Base-by-base conservation (phyloP, 1,284 basidiomycete genomes). In the Malassezia caprae region DNA sequence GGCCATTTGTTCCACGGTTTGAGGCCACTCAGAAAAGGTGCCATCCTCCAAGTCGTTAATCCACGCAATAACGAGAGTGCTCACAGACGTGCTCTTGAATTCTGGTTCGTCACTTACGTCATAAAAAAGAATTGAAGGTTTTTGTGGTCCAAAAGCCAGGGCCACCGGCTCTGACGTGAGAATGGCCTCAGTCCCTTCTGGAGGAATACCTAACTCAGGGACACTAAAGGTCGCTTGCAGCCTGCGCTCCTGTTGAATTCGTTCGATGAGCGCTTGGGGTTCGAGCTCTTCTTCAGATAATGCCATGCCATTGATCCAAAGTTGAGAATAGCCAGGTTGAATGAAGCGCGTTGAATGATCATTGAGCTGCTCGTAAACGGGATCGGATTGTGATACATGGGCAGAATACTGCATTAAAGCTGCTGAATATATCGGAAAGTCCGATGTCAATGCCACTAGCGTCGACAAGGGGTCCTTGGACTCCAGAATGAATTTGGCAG, bases 41-140 rank as follows among this genome's bases (percentile, higher is more conserved):
- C 96, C 91, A 59, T 83, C 86, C 76, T 88, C 85, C 23, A 96
- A 76, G 75, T 96, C 85, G 75, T 96, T 96, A 82, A 86, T 84
- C 82, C 87, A 96, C 0, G 83, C 72, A 47, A 94, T 81, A 11
- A 53, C 45, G 1, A 34, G 30, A 21, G 30, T 39, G 1, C 46
- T 34, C 2, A 40, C 52, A n/a, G 55, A 50, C 1, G 49, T 41
- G 0, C 19, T 47, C 11, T 31, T 23, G 23, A 32, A 26, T 44
- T 66, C 70, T 42, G 62, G 60, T 13, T 64, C 61, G 34, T 74
- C 72, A 44, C 68, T 71, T 8, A 70, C 68, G 40, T 74, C 72
- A 34, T 66, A 71, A 27, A 62, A 59, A n/a, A 56, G 45, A 5
- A 50, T 13, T 67, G 87, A 82, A 0, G 84, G 81, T 4, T 53